These are phyloP conservation scores for Cladosporium sp. DNA, from an alignment of 2,329 filamentous ascomycete genomes.

Conservation along the genomic window DNA sequence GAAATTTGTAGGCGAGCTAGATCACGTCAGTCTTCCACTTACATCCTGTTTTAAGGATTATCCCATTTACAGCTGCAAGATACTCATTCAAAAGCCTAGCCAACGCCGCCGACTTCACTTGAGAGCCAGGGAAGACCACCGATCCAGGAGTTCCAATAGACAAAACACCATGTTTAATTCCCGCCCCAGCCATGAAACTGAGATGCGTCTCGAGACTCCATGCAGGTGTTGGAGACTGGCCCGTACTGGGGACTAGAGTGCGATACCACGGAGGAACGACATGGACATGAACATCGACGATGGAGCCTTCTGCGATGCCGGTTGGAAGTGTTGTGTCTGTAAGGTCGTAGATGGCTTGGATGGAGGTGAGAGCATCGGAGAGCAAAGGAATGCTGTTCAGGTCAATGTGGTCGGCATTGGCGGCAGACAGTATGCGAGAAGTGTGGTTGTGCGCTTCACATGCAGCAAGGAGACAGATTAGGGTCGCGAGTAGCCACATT, in stretches of 20 bases:
- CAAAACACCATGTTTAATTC: conserved; percentile 35
- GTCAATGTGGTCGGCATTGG: conserved; percentile 30
- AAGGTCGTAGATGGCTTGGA: conserved; percentile 28
- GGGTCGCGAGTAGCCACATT: not conserved
- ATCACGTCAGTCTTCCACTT: not conserved
- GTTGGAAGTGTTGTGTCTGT: conserved; percentile 17
- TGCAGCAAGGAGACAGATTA: not conserved
- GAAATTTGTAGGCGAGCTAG: conserved; percentile 16
- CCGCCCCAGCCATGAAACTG: conserved; percentile 32
- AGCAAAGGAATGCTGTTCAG: conserved; percentile 35
- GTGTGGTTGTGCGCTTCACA: conserved; percentile 9
- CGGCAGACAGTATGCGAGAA: conserved; percentile 8
- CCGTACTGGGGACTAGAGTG: conserved; percentile 35
- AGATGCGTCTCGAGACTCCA: conserved; percentile 36
- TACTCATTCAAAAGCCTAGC: conserved; percentile 40
- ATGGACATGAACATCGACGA: conserved; percentile 41
- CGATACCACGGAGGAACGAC: conserved; percentile 38
- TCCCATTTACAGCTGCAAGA: conserved; percentile 15
- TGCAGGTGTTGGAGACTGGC: conserved; percentile 35
- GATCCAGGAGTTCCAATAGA: conserved; percentile 39
- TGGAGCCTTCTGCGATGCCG: conserved; percentile 25
- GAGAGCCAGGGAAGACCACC: conserved; percentile 34
- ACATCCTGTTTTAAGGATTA: not conserved
- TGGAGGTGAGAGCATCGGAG: conserved; percentile 33
- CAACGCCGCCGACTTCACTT: conserved; percentile 34